These are phyloP conservation scores for Scedosporium minutisporum DNA, from an alignment of 2,329 filamentous ascomycete genomes.

Conservation along the genomic window DNA sequence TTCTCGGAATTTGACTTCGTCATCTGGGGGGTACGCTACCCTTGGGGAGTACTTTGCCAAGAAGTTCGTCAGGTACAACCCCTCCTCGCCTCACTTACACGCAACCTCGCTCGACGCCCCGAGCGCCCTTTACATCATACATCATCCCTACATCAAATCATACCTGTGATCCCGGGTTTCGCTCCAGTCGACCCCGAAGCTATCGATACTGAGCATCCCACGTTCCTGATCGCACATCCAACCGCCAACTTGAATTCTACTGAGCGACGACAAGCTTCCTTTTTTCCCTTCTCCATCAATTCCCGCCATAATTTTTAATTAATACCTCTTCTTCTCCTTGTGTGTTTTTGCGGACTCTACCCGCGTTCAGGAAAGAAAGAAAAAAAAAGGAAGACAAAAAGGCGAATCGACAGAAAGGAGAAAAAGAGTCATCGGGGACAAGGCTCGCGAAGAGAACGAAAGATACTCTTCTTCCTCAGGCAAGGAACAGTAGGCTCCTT, in stretches of 20 bases:
- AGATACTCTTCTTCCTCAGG: not conserved
- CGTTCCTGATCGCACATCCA: not conserved
- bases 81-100: not conserved
- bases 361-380: too few relatives aligned
- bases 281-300: not conserved
- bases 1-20: not conserved
- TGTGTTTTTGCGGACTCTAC: not conserved
- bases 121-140: slow-evolving; percentile 1
- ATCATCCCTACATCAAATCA: too few relatives aligned
- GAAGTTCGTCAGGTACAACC: slow-evolving; percentile 1
- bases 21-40: not conserved
- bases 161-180: not conserved
- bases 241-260: not conserved
- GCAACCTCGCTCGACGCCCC: not conserved
- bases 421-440: not conserved
- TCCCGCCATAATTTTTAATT: not conserved
- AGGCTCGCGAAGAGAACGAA: not conserved
- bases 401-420: not conserved
- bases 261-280: not conserved
- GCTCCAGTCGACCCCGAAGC: not conserved
- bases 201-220: not conserved
- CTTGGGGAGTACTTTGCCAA: slow-evolving; percentile 1
- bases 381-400: not conserved
- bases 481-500: not conserved
- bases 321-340: not conserved